Conservation (phyloP, 1,284 basidiomycete genomes). For the Ustilago cynodontis region DNA sequence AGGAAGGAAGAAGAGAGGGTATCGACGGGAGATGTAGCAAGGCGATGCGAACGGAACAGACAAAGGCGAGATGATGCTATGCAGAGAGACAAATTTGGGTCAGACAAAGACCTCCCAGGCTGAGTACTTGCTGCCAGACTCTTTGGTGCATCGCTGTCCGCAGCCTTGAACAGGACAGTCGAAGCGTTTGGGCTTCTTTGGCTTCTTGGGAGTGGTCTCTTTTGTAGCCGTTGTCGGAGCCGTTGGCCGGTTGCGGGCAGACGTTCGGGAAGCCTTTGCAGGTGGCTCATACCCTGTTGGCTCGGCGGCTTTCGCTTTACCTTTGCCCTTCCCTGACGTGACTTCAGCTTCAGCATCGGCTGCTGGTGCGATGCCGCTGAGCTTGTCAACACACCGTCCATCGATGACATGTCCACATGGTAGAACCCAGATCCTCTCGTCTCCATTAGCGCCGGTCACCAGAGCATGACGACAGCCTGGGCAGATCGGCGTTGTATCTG, state of each 20-base stretch:
- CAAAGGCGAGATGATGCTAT: background rate
- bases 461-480: constrained; percentile 57
- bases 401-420: constrained; percentile 66
- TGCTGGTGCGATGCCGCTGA: constrained; percentile 33
- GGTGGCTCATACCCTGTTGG: constrained; percentile 19
- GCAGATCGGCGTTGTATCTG: constrained; percentile 64
- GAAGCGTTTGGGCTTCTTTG: constrained; percentile 52
- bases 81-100: background rate
- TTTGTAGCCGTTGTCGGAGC: background rate
- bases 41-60: background rate
- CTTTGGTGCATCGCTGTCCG: constrained; percentile 57
- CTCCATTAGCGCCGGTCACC: constrained; percentile 51
- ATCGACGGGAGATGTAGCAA: constrained; percentile 4
- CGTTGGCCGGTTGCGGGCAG: constrained; percentile 18
- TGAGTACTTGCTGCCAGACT: constrained; percentile 46
- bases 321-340: constrained; percentile 22
- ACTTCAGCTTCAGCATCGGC: background rate
- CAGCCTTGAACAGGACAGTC: constrained; percentile 61
- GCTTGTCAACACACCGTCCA: constrained; percentile 55
- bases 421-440: constrained; percentile 59
- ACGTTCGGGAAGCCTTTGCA: constrained; percentile 20
- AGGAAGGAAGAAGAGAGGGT: background rate
- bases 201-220: constrained; percentile 13
- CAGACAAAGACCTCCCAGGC: constrained; percentile 40
- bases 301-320: constrained; percentile 40